Conservation (phyloP, 441 rosid species). For the Breynia disticha region DNA sequence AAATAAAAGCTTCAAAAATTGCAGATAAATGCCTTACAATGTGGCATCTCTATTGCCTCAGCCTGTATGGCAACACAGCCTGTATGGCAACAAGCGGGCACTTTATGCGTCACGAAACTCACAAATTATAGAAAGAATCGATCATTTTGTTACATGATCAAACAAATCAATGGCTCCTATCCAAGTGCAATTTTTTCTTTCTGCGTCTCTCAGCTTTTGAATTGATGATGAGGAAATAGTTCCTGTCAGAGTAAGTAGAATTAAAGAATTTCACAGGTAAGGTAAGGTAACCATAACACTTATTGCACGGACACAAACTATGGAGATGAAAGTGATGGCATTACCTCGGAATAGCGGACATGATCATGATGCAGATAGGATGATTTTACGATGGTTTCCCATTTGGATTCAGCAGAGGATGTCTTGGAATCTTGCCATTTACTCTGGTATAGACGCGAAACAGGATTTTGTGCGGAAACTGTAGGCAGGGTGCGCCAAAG, state of each 20-base stretch:
- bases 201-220: constrained; percentile 22
- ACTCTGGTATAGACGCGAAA: constrained; percentile 23
- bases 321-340: not conserved
- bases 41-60: not conserved
- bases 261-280: not conserved
- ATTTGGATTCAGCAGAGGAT: constrained; percentile 36
- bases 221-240: constrained; percentile 41
- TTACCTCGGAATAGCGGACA: constrained; percentile 48
- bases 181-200: constrained; percentile 9
- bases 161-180: constrained; percentile 6
- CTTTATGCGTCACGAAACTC: not conserved
- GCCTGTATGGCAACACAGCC: not conserved
- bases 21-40: not conserved
- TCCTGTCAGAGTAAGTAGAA: constrained; percentile 36
- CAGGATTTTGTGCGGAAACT: constrained; percentile 27
- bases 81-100: not conserved
- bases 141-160: not conserved
- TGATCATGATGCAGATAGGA: constrained; percentile 47
- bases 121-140: not conserved
- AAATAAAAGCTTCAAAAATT: not conserved
- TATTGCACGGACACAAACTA: no score
- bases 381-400: constrained; percentile 90
- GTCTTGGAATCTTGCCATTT: constrained; percentile 33
- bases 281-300: not conserved
- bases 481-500: constrained; percentile 73